These are phyloP conservation scores for Alternaria hordeiaustralica DNA, from an alignment of 2,329 filamentous ascomycete genomes.

Conservation along the genomic window DNA sequence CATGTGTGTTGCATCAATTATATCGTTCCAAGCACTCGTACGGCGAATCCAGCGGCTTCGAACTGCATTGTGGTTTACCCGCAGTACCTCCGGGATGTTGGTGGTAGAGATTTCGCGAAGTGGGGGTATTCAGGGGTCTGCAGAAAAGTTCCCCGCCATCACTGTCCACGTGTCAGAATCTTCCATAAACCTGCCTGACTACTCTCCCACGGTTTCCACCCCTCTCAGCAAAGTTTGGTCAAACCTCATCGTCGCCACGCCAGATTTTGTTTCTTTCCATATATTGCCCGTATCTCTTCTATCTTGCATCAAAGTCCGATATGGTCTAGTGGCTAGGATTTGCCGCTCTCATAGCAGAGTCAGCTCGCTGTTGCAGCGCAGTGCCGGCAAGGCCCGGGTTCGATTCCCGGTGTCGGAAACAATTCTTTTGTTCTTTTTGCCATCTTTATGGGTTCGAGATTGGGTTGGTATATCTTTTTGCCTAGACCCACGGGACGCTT, in stretches of 20 bases:
- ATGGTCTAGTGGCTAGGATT: slow-evolving; percentile 22
- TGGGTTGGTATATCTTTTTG: background rate
- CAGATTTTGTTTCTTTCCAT: background rate
- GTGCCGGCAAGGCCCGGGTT: slow-evolving; percentile 21
- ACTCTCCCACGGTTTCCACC: rapidly evolving
- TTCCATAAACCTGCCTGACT: background rate
- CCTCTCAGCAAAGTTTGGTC: no score
- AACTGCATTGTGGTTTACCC: background rate
- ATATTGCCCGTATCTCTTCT: background rate
- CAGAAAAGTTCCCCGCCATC: background rate
- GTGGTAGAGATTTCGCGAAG: background rate
- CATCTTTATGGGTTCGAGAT: background rate
- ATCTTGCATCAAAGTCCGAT: slow-evolving; percentile 9
- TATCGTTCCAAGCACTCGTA: background rate
- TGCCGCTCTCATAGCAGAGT: slow-evolving; percentile 19
- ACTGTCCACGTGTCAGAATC: background rate
- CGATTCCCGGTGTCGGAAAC: slow-evolving; percentile 22
- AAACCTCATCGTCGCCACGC: background rate
- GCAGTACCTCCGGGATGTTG: background rate
- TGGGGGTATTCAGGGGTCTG: background rate
- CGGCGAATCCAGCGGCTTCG: background rate
- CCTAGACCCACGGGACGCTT: background rate
- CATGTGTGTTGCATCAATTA: background rate
- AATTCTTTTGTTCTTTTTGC: background rate
- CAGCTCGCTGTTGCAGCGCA: slow-evolving; percentile 2